Evolutionary conservation across 805 yeast species (phyloP).

Genomic region (Candida ipomoeae): DNA sequence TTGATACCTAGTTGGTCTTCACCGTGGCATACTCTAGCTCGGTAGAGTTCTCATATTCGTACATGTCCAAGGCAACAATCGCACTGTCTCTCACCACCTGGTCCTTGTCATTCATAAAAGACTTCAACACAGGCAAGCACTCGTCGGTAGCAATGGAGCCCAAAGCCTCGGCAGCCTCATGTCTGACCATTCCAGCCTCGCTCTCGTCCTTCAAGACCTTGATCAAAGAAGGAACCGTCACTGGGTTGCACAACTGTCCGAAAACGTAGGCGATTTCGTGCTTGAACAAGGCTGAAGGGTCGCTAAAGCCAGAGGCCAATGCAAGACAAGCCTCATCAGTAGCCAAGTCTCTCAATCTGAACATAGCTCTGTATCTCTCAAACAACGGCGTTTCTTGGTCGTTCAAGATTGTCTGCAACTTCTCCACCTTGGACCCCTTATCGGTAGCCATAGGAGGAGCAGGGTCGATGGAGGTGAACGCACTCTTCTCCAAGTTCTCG

Average conservation of each 20-base stretch:
- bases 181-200: conserved; percentile 99
- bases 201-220: conserved; percentile 69
- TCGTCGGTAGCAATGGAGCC: conserved; percentile 97
- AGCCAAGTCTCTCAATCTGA: conserved; percentile 92
- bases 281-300: conserved; percentile 88
- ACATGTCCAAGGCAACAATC: conserved; percentile 96
- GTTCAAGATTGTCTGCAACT: conserved; percentile 65
- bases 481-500: conserved; percentile 70
- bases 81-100: conserved; percentile 95
- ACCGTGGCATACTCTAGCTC: conserved; percentile 65
- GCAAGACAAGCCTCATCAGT: conserved; percentile 91
- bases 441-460: conserved; percentile 91
- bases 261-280: conserved; percentile 98
- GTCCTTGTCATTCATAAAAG: conserved; percentile 75
- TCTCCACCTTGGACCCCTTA: conserved; percentile 52
- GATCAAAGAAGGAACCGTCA: conserved; percentile 80
- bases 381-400: conserved; percentile 77
- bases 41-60: conserved; percentile 84
- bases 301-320: conserved; percentile 83
- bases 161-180: conserved; percentile 98
- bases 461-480: conserved; percentile 89
- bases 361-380: conserved; percentile 97
- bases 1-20: conserved; percentile 6
- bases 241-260: conserved; percentile 94
- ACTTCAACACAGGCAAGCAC: conserved; percentile 80